A percentile compares a stretch with the other conserved stretches of the same genome.
These are phyloP conservation scores for Metschnikowia kofuensis DNA, from an alignment of 805 yeast genomes.

Conservation along the genomic window DNA sequence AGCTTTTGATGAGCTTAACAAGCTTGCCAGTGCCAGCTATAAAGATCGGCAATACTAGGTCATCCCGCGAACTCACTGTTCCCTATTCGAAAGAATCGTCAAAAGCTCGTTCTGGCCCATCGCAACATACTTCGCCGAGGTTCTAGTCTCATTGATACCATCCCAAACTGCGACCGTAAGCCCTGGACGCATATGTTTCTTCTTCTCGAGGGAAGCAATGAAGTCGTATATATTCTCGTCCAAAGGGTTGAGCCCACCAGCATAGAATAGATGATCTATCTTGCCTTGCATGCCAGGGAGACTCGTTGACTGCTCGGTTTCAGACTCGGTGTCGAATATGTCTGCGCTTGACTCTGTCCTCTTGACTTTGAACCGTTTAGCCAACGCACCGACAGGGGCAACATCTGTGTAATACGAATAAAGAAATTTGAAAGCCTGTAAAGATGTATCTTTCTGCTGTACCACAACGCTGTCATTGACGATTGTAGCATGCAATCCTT, in stretches of 20 bases:
- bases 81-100: slow-evolving; percentile 39
- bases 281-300: slow-evolving; percentile 8
- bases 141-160: slow-evolving; percentile 44
- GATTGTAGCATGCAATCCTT: slow-evolving; percentile 68
- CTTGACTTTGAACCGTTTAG: slow-evolving; percentile 26
- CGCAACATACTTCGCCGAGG: slow-evolving; percentile 61
- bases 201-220: slow-evolving; percentile 42
- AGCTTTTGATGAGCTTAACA: slow-evolving; percentile 53
- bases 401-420: slow-evolving; percentile 32
- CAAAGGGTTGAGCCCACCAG: slow-evolving; percentile 67
- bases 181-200: slow-evolving; percentile 40
- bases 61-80: background rate
- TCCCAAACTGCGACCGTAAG: slow-evolving; percentile 54
- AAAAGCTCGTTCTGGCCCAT: slow-evolving; percentile 70
- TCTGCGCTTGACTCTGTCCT: slow-evolving; percentile 15
- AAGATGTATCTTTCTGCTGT: slow-evolving; percentile 59
- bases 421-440: slow-evolving; percentile 55
- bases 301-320: background rate
- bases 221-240: slow-evolving; percentile 65
- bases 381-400: slow-evolving; percentile 17
- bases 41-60: slow-evolving; percentile 39
- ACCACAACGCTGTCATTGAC: slow-evolving; percentile 68
- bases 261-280: slow-evolving; percentile 35
- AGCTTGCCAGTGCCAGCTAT: slow-evolving; percentile 52
- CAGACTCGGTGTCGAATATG: background rate